Base-by-base conservation (phyloP, 1,139 yeast genomes). In the Zygoascus hellenicus region DNA sequence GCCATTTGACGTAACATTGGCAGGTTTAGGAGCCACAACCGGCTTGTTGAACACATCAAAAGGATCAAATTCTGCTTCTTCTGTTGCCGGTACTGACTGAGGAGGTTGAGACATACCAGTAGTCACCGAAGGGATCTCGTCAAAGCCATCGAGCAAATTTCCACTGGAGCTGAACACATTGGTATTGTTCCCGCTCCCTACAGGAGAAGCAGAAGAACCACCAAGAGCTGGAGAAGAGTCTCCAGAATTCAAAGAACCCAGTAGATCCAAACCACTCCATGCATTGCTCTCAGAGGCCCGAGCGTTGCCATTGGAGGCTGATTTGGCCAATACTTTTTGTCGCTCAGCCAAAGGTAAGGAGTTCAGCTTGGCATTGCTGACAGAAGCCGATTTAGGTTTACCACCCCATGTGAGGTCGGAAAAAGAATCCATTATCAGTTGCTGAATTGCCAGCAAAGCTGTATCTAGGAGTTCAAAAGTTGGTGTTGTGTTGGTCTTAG, bases 21-120 rank as follows among this genome's bases (percentile, higher is more conserved):
- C 32, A 19, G 42, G 14, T 9, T 30, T 43, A 1, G 22, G 11
- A 3, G 38, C 11, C 7, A 22, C 26, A 2, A 60, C 51, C 5
- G 65, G 63, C 40, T 51, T 57, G 45, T 61, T 63, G 56, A 64
- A 64, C 13, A 62, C 61, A 33, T 62, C 68, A 54, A 67, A 65
- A 28, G 65, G 54, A 38, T 61, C 64, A 31, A 59, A 64, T 31
- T 60, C 56, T 19, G 48, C 42, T 31, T 51, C 54, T 2, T 39
- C 33, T 13, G 29, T 15, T 16, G 17, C 13, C 10, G 6, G 33
- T 14, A 34, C 28, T 34, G 43, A 14, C 19, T 41, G 40, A 19
- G 39, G 11, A 19, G 31, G 13, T 15, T 48, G 17, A 17, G 32
- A 22, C n/a, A 29, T 16, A 10, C 16, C 15, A 19, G 42, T 1